These are phyloP conservation scores for Spergularia marina DNA, from an alignment of 148 eudicot genomes.

Conservation along the genomic window DNA sequence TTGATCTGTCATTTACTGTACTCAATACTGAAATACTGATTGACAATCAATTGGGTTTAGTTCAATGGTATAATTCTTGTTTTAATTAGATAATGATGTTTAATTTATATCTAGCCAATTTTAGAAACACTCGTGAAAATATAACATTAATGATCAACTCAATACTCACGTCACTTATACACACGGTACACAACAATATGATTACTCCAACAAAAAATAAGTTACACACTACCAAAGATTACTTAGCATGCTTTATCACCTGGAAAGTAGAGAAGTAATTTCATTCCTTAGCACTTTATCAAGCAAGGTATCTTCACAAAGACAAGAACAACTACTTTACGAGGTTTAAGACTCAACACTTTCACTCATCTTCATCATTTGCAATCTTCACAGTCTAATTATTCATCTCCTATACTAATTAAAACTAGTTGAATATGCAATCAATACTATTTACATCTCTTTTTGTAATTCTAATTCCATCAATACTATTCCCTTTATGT, in stretches of 20 bases:
- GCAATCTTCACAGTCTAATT: not conserved
- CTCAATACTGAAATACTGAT: too few relatives aligned
- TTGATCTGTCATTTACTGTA: too few relatives aligned
- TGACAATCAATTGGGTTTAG: too few relatives aligned
- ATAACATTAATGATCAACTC: too few relatives aligned
- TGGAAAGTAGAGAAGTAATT: slow-evolving; percentile 29
- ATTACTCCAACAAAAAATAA: too few relatives aligned
- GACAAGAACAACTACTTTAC: not conserved
- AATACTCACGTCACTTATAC: too few relatives aligned
- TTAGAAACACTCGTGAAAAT: too few relatives aligned
- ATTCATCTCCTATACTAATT: not conserved
- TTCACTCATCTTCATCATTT: slow-evolving; percentile 14
- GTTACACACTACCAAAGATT: slow-evolving; percentile 14
- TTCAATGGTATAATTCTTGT: too few relatives aligned
- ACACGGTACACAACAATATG: too few relatives aligned
- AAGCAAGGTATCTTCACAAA: slow-evolving; percentile 31
- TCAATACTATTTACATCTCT: slow-evolving; percentile 8
- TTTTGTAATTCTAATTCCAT: slow-evolving; percentile 16
- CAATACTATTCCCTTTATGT: slow-evolving; percentile 15
- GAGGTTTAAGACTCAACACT: slow-evolving; percentile 9
- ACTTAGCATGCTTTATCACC: slow-evolving; percentile 17
- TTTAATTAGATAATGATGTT: too few relatives aligned
- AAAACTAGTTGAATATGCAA: slow-evolving; percentile 6
- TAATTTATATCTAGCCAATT: too few relatives aligned
- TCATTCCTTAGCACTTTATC: slow-evolving; percentile 14